These are phyloP conservation scores for Triadica sebifera DNA, from an alignment of 345 rosid species.

Conservation along the genomic window DNA sequence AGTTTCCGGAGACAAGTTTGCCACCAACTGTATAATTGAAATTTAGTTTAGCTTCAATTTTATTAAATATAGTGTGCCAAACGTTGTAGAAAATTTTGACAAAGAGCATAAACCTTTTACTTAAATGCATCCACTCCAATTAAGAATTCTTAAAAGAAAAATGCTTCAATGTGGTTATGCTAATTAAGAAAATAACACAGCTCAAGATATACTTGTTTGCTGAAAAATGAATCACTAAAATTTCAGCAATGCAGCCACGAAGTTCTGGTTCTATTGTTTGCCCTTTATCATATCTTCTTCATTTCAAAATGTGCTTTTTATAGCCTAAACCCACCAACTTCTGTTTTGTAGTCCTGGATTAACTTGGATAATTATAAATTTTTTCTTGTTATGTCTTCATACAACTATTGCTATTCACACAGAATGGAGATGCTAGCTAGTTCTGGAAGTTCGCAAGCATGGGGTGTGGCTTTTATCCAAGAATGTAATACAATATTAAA, in stretches of 20 bases:
- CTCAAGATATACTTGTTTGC: neutral
- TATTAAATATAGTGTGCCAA: neutral
- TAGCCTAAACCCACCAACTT: neutral
- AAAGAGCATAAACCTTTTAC: neutral
- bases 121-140: neutral
- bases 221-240: neutral
- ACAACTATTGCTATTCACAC: constrained; percentile 28
- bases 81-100: neutral
- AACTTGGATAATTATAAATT: constrained; percentile 5
- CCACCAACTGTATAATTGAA: too few species aligned
- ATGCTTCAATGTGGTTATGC: neutral
- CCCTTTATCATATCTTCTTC: neutral
- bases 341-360: constrained; percentile 7
- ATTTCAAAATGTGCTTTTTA: too few species aligned
- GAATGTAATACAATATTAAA: constrained; percentile 61
- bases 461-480: constrained; percentile 85
- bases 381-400: constrained; percentile 21
- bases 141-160: neutral
- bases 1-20: neutral
- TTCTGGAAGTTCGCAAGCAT: constrained; percentile 79
- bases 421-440: constrained; percentile 93
- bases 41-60: neutral
- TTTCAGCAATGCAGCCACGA: neutral
- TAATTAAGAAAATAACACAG: neutral
- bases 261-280: neutral